Evolutionary conservation across 2,329 filamentous ascomycete genomes (phyloP).

Genomic region (Emericellopsis cladophorae): DNA sequence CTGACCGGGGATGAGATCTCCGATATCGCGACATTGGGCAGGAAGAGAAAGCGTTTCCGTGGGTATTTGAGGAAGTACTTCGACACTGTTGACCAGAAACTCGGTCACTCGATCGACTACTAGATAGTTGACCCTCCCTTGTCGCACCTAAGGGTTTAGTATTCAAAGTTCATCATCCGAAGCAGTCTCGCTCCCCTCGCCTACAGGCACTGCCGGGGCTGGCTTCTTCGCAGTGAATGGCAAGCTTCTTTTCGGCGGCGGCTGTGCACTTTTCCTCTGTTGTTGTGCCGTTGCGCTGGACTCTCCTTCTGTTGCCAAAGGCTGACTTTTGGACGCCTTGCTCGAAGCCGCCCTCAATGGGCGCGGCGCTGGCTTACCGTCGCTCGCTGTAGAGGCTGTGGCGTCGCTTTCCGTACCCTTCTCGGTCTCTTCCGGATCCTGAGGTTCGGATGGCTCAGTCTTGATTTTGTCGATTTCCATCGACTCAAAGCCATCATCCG

Average conservation of each 20-base stretch:
- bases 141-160: not conserved
- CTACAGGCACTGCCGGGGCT: constrained; percentile 5
- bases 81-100: constrained; percentile 30
- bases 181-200: constrained; percentile 33
- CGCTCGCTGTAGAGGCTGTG: constrained; percentile 28
- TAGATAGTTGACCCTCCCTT: not conserved
- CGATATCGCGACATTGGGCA: constrained; percentile 41
- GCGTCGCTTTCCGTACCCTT: constrained; percentile 25
- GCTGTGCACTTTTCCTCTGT: constrained; percentile 11
- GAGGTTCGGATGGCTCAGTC: constrained; percentile 9
- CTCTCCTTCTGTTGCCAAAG: too few relatives aligned
- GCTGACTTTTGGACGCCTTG: constrained; percentile 6
- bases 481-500: constrained; percentile 31
- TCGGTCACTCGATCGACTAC: not conserved
- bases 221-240: constrained; percentile 29
- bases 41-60: constrained; percentile 43
- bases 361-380: constrained; percentile 16
- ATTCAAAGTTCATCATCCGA: constrained; percentile 42
- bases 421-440: constrained; percentile 20
- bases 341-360: constrained; percentile 3
- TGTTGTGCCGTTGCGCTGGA: constrained; percentile 7
- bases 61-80: constrained; percentile 45
- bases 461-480: constrained; percentile 35
- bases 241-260: constrained; percentile 25
- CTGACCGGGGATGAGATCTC: constrained; percentile 45